Percentiles rank a stretch among this genome's conserved stretches.
These are phyloP conservation scores for Termitomyces sp. DNA, from an alignment of 768 basidiomycete species.

Conservation along the genomic window DNA sequence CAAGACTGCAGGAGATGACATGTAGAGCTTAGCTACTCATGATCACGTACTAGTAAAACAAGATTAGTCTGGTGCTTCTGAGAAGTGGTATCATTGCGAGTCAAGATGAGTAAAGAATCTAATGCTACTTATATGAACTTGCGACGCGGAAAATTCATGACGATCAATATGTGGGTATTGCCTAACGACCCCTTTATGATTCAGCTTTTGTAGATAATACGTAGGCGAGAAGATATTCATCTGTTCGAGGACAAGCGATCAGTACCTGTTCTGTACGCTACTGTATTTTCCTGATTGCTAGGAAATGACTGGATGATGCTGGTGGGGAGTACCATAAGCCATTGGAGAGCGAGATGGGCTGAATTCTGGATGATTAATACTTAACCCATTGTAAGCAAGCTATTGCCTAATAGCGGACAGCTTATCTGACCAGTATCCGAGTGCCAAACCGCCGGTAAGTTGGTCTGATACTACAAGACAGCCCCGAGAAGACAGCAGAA, in stretches of 20 bases:
- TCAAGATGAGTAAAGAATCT: neutral
- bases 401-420: neutral
- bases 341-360: neutral
- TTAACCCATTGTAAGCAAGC: no score
- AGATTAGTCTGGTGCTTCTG: neutral
- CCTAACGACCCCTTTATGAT: neutral
- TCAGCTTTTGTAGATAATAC: neutral
- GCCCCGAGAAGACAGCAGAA: no score
- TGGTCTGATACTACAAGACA: neutral
- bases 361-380: neutral
- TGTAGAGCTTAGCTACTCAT: neutral
- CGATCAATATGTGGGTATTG: no score
- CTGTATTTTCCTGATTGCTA: no score
- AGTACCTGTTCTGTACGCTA: no score
- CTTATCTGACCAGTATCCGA: neutral
- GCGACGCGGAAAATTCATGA: neutral
- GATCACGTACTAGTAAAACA: neutral
- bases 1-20: neutral
- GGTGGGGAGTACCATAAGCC: neutral
- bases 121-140: neutral
- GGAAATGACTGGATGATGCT: no score
- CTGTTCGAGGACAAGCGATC: neutral
- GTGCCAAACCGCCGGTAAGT: neutral
- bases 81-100: neutral
- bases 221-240: neutral